Evolutionary conservation across 495 filamentous ascomycete genomes (phyloP), one percentile per base, ranked within the genome.

Genomic region (Sporormia fimetaria): DNA sequence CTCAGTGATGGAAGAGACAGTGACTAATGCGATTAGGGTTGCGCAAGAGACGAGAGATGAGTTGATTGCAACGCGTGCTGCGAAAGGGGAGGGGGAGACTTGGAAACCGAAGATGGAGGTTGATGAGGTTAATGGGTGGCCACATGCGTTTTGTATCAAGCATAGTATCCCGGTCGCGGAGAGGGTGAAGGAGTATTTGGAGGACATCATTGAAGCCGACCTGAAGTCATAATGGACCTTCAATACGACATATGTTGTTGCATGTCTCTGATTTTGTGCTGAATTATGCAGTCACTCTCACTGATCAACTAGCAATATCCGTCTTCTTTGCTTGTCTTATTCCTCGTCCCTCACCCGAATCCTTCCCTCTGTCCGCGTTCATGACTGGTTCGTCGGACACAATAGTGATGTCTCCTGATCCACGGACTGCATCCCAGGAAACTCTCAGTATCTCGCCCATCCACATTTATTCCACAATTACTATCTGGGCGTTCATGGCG

Each of bases 121-220:
- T 51, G 83, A 84, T 57, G 72, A 85, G 52, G 68, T 70, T 47
- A 68, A 73, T 17, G 71, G 71, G 0, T 62, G 87, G 44, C 80
- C 80, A 24, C 87, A 94, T 70, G 81, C 70, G 0, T 94, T 94
- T 62, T 87, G 80, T 58, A 70, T 88, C 35, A 67, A 76, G 17
- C 50, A 60, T 27, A 59, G 53, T 15, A 18, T 55, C 24, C 37
- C 33, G 0, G 41, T 52, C 28, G 47, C 83, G 9, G 66, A 70
- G 49, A 85, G 80, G 57, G 76, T 78, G 12, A 65, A 60, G 27
- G 47, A 24, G 8, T 85, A 78, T 71, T 61, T 86, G 22, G 54
- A 56, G n/a, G 68, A 75, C 45, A 76, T 81, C 43, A 31, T 44
- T 31, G 21, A 15, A 7, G 37, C 21, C 4, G 25, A 37, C 20